Base-by-base conservation (phyloP, 1,139 yeast genomes). In the Kluyveromyces sp. region DNA sequence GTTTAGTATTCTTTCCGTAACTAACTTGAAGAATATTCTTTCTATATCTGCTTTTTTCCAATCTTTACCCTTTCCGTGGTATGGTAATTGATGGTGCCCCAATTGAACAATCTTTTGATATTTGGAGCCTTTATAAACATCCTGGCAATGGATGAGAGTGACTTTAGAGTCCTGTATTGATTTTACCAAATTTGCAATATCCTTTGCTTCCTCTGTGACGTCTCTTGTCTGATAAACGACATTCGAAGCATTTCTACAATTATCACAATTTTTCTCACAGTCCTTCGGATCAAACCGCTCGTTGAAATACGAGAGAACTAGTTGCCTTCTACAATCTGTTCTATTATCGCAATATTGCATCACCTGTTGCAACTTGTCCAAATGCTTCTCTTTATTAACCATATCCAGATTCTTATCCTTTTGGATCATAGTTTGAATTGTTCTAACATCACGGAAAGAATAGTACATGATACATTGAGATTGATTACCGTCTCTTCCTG, bases 331-430 rank as follows among this genome's bases (percentile, higher is more conserved):
- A 63, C 99, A 92, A 64, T 90, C 97, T 4, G 89, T 81, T 4
- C 77, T 75, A 65, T 92, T 92, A 52, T 90, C 96, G 67, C 98
- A 92, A 61, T 89, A 94, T 59, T 86, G 92, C 50, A 86, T 79
- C 30, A 92, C 97, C 55, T 87, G 90, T 47, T 87, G 75, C 52
- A 92, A 69, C 62, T 88, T 85, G 33, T 80, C 77, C 52, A 81
- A 67, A 64, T 92, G 96, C 52, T 82, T 85, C 51, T 86, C 95
- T 53, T 81, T 82, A 39, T 85, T 84, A 21, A 67, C 75, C 33
- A 70, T 66, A 47, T 78, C 83, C 51, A 87, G 65, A 46, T 83
- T 86, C 46, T 74, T 76, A 60, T 90, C 97, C 49, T 81, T 72
- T 49, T 81, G 83, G 45, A 92, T 89, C 78, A 88, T 76, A 21